These are phyloP conservation scores for Backusella morwellensis DNA, from an alignment of 192 early-diverging fungal genomes.

Conservation along the genomic window DNA sequence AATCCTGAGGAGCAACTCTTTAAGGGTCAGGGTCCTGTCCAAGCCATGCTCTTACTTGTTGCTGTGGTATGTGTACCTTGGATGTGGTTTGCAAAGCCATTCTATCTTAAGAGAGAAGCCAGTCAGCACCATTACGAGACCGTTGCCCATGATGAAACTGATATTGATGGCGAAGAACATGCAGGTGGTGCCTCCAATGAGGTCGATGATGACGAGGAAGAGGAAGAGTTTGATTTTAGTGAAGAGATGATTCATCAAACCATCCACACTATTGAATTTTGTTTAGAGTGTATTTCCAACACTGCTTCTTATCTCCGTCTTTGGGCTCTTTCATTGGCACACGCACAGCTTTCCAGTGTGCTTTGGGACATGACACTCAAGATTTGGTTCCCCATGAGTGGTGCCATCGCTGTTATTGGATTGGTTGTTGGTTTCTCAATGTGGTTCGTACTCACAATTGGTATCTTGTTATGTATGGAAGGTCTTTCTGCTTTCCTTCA, in stretches of 20 bases:
- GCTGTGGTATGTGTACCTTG: slow-evolving; percentile 92
- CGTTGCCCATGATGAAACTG: slow-evolving; percentile 41
- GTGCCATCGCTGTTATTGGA: slow-evolving; percentile 60
- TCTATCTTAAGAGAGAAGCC: slow-evolving; percentile 82
- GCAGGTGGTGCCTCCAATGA: slow-evolving; percentile 55
- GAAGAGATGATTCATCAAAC: slow-evolving; percentile 96
- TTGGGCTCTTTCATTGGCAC: slow-evolving; percentile 97
- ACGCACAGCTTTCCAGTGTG: slow-evolving; percentile 97
- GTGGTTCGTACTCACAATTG: slow-evolving; percentile 87
- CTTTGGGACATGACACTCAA: slow-evolving; percentile 91
- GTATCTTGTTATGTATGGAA: slow-evolving; percentile 84
- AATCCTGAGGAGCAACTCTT: slow-evolving; percentile 70
- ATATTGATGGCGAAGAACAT: slow-evolving; percentile 26
- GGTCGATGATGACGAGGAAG: slow-evolving; percentile 67
- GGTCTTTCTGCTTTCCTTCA: slow-evolving; percentile 86
- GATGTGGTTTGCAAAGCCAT: slow-evolving; percentile 96
- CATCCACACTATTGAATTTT: slow-evolving; percentile 99
- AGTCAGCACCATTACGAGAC: slow-evolving; percentile 71
- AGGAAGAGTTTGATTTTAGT: slow-evolving; percentile 82
- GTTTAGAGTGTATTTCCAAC: slow-evolving; percentile 93
- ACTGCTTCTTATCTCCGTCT: slow-evolving; percentile 99
- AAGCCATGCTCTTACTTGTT: slow-evolving; percentile 75
- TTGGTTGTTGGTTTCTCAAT: slow-evolving; percentile 79
- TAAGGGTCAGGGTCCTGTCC: slow-evolving; percentile 83
- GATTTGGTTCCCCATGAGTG: slow-evolving; percentile 48